Percentiles rank a stretch among this genome's conserved stretches.
Conservation (phyloP, 805 yeast genomes). For the Candida sanyiensis region DNA sequence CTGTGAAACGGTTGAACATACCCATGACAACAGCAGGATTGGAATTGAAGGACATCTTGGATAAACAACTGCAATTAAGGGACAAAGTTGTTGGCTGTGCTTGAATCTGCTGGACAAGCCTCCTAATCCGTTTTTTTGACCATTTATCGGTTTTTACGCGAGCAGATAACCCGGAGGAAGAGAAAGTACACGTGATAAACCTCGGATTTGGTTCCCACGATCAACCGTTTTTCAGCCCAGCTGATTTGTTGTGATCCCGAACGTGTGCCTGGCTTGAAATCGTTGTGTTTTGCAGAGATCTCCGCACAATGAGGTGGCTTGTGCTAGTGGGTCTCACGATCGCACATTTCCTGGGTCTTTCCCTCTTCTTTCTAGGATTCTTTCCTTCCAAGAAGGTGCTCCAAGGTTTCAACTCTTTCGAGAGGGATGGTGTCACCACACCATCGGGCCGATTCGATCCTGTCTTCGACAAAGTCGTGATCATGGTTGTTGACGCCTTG, state of each 20-base stretch:
- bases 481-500: slow-evolving; percentile 91
- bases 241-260: no score
- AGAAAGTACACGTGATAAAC: no score
- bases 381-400: slow-evolving; percentile 84
- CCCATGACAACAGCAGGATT: slow-evolving; percentile 97
- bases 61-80: neutral
- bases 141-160: no score
- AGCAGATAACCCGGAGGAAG: no score
- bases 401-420: slow-evolving; percentile 46
- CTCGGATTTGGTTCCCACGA: no score
- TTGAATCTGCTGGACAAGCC: no score
- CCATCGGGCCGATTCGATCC: slow-evolving; percentile 30
- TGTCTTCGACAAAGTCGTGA: slow-evolving; percentile 59
- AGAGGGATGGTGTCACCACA: slow-evolving; percentile 11
- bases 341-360: slow-evolving; percentile 47
- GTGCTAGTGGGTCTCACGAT: slow-evolving; percentile 4
- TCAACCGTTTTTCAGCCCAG: no score
- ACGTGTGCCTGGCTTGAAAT: no score
- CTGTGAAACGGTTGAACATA: slow-evolving; percentile 40
- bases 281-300: no score
- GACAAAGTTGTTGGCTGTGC: slow-evolving; percentile 1
- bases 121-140: no score
- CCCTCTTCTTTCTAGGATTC: slow-evolving; percentile 73
- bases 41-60: slow-evolving; percentile 28
- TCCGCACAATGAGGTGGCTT: slow-evolving; percentile 11